Base-by-base conservation (phyloP, 2,329 filamentous ascomycete species). In the Fusarium duplospermum region DNA sequence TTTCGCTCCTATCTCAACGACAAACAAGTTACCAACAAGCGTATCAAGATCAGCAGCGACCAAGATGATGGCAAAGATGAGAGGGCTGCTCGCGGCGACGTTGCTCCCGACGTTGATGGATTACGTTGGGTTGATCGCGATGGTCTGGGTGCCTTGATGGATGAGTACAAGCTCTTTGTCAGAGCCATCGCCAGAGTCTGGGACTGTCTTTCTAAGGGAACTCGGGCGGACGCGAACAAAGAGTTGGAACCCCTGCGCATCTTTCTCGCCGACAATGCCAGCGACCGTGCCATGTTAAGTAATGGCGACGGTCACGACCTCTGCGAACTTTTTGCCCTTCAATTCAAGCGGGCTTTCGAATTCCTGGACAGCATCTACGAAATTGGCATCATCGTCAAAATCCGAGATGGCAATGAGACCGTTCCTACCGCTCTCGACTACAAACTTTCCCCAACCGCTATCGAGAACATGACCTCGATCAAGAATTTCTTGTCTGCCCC, bases 401-500 rank as follows among this genome's bases (percentile, higher is more conserved):
- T 76, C 54, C 75, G 77, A 56, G 70, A 80, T 22, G 72, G 61
- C 22, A 61, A 80, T 24, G 42, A 74, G 54, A 58, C 29, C 6
- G 78, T 81, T 16, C 80, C 79, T 9, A 56, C 66, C n/a, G 56
- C 59, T 8, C 57, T 79, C 40, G 75, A 79, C 22, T 79, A 80
- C 62, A 42, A 71, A 22, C 59, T 79, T 9, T 58, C 62, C 9
- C 14, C 62, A 4, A 60, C 69, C 2, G 72, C 69, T 4, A 52
- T 73, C 10, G 58, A 72, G 20, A 73, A 59, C 10, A 66, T 81
- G 40, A 64, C 66, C 14, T 70, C 66, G 8, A 77, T 77, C 50
- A 77, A 74, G 35, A 68, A 65, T n/a, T 77, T 82, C 24, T 50
- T 81, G 18, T 78, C 79, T 35, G 71, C 75, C 8, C 77, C 80